A percentile compares a stretch with the other conserved stretches of the same genome.
phyloP scores from a whole-genome alignment of 1,284 basidiomycete species.

The Entoloma clypeatum region DNA sequence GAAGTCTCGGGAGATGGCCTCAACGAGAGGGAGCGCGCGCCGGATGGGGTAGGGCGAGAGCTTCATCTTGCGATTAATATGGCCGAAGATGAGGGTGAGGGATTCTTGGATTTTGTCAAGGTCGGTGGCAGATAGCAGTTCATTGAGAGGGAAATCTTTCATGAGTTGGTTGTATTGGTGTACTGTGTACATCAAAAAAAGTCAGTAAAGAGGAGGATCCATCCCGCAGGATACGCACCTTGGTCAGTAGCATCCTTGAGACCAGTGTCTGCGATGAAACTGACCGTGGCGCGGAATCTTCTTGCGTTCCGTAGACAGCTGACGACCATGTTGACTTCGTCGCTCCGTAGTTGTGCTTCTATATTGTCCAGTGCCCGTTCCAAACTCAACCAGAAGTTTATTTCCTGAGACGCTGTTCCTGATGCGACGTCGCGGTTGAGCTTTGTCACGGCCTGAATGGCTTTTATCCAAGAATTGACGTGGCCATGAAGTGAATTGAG shows the following conservation, averaged over 20 bases:
- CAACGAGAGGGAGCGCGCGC: slow-evolving; percentile 92
- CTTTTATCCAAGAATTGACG: slow-evolving; percentile 98
- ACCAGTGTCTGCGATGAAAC: slow-evolving; percentile 97
- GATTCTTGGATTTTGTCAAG: slow-evolving; percentile 93
- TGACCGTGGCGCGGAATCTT: slow-evolving; percentile 95
- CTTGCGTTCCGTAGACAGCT: slow-evolving; percentile 95
- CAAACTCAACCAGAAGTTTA: slow-evolving; percentile 98
- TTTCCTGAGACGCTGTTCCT: slow-evolving; percentile 96
- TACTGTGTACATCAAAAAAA: slow-evolving; percentile 43
- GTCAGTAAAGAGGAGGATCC: neutral
- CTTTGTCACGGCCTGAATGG: slow-evolving; percentile 95
- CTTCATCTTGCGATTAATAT: slow-evolving; percentile 94
- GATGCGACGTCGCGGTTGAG: slow-evolving; percentile 90
- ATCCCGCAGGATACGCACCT: slow-evolving; percentile 53
- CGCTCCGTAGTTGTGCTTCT: slow-evolving; percentile 86
- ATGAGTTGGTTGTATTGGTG: slow-evolving; percentile 98
- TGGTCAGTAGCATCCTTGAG: slow-evolving; percentile 89
- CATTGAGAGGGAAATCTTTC: slow-evolving; percentile 98
- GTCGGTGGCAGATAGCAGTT: slow-evolving; percentile 93
- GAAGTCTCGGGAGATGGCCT: slow-evolving; percentile 97
- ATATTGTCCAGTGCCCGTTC: slow-evolving; percentile 93
- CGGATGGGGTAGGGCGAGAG: slow-evolving; percentile 96
- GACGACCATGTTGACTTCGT: slow-evolving; percentile 93
- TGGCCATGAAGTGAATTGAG: slow-evolving; percentile 92
- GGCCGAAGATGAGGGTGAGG: slow-evolving; percentile 83